A percentile compares a stretch with the other conserved stretches of the same genome.
Evolutionary conservation across 768 basidiomycete genomes (phyloP).

Genomic region (Tulasnella sp.): DNA sequence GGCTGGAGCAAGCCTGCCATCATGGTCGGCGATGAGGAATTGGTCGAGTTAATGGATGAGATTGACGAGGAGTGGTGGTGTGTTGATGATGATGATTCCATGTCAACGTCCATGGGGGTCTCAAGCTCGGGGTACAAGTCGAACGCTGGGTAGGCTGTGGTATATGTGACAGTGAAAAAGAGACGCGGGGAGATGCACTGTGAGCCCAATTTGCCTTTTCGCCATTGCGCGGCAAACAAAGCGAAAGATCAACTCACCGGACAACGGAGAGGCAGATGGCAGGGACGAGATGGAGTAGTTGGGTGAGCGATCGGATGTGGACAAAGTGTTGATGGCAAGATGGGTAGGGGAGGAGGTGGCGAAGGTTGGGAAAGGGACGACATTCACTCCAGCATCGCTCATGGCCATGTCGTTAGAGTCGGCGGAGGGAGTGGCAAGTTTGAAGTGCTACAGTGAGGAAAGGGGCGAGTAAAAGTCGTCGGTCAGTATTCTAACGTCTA

Average conservation of each 20-base stretch:
- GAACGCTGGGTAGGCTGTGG: slow-evolving; percentile 45
- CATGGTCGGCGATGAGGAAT: not conserved
- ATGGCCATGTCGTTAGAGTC: slow-evolving; percentile 60
- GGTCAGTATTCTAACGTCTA: slow-evolving; percentile 25
- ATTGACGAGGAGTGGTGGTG: slow-evolving; percentile 8
- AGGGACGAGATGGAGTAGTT: slow-evolving; percentile 12
- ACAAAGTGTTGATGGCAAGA: slow-evolving; percentile 43
- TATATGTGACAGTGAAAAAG: not conserved
- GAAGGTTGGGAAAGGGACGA: slow-evolving; percentile 50
- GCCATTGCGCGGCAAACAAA: not conserved
- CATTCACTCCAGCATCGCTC: slow-evolving; percentile 44
- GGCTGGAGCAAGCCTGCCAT: not conserved
- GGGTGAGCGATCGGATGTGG: slow-evolving; percentile 19
- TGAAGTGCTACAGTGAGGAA: slow-evolving; percentile 61
- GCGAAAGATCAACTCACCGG: not conserved
- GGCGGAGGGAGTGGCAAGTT: slow-evolving; percentile 52
- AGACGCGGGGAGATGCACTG: slow-evolving; percentile 6
- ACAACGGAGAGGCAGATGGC: not conserved
- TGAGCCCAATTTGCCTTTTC: slow-evolving; percentile 3
- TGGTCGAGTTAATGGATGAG: not conserved
- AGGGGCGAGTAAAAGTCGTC: slow-evolving; percentile 20
- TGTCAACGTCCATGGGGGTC: slow-evolving; percentile 41
- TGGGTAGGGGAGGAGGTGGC: slow-evolving; percentile 57
- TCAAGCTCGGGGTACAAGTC: slow-evolving; percentile 51
- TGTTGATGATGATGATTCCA: slow-evolving; percentile 39